Evolutionary conservation across 1,284 basidiomycete genomes (phyloP).

Genomic region (Moesziomyces sp.): DNA sequence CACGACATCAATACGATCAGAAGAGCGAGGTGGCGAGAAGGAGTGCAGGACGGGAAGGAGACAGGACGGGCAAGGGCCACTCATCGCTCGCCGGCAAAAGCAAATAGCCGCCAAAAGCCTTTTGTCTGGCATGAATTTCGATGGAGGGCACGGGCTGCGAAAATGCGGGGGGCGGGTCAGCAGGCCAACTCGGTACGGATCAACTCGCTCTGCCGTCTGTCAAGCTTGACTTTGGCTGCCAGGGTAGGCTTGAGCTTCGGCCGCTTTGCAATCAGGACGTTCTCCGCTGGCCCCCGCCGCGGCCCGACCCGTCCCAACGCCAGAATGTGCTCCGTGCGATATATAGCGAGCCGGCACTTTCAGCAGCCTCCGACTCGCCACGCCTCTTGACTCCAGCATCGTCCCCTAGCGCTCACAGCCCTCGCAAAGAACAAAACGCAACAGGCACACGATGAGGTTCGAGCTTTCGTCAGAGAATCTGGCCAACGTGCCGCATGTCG

Average conservation of each 20-base stretch:
- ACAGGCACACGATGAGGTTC: constrained; percentile 10
- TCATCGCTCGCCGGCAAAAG: not conserved
- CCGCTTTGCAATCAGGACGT: too few relatives aligned
- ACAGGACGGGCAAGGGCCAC: too few relatives aligned
- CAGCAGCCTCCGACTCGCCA: too few relatives aligned
- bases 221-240: not conserved
- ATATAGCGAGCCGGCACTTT: not conserved
- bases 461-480: constrained; percentile 13
- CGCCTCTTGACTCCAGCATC: not conserved
- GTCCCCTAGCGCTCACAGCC: too few relatives aligned
- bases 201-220: not conserved
- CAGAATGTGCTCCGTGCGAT: not conserved
- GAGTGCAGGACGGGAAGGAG: too few relatives aligned
- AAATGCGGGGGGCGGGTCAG: not conserved
- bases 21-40: too few relatives aligned
- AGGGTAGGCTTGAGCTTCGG: too few relatives aligned
- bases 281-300: too few relatives aligned
- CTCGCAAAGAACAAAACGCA: not conserved
- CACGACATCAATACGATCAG: too few relatives aligned
- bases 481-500: constrained; percentile 11
- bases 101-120: not conserved
- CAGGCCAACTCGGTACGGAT: not conserved
- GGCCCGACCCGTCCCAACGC: too few relatives aligned
- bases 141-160: not conserved
- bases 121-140: not conserved